phyloP scores from a whole-genome alignment of 441 rosid species.

The Pelargonium citronellum region DNA sequence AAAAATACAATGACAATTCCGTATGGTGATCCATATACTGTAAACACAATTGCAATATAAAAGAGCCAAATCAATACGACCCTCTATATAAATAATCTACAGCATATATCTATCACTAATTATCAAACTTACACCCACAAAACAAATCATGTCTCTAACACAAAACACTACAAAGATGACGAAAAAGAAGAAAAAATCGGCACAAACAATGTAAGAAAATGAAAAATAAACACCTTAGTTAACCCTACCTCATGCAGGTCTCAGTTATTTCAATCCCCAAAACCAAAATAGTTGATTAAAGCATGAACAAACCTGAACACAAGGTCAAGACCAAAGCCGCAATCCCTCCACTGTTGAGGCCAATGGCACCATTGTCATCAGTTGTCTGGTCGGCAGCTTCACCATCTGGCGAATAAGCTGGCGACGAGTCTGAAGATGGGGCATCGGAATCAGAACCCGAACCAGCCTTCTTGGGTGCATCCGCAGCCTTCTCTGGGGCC shows the following conservation, averaged over 20 bases:
- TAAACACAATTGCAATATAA: not conserved
- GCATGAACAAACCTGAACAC: slow-evolving; percentile 22
- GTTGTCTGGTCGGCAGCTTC: slow-evolving; percentile 12
- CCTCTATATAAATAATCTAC: not conserved
- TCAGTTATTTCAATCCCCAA: not conserved
- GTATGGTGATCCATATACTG: no score
- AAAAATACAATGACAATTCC: not conserved
- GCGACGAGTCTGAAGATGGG: slow-evolving; percentile 50
- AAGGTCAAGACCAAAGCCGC: slow-evolving; percentile 26
- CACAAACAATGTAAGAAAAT: not conserved
- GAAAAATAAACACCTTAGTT: not conserved
- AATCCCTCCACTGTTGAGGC: slow-evolving; percentile 31
- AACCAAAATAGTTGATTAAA: not conserved
- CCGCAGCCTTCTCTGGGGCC: not conserved
- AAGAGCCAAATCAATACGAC: not conserved
- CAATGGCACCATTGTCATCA: slow-evolving; percentile 29
- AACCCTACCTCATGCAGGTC: not conserved
- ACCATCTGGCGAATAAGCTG: slow-evolving; percentile 12
- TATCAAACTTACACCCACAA: not conserved
- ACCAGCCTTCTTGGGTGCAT: not conserved
- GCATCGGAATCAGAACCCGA: slow-evolving; percentile 27
- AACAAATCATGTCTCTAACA: not conserved
- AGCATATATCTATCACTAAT: not conserved
- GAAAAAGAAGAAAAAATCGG: not conserved
- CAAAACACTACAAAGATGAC: no score